phyloP scores from a whole-genome alignment of 352 stramenopile genomes.

The Globisporangium paddicum region DNA sequence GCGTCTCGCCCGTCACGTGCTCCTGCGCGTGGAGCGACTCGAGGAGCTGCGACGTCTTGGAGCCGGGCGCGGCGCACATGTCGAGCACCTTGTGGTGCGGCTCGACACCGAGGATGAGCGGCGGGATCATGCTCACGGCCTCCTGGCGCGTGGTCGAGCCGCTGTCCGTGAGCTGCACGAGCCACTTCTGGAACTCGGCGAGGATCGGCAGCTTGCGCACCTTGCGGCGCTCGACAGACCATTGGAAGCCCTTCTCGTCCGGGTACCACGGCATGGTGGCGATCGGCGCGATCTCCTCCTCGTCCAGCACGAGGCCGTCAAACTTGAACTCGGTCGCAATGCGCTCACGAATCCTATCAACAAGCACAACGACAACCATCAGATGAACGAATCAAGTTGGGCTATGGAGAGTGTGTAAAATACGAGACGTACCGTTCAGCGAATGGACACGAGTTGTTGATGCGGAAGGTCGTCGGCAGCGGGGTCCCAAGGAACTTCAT shows the following conservation, averaged over 20 bases:
- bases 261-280: constrained; percentile 88
- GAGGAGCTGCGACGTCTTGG: constrained; percentile 98
- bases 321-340: constrained; percentile 87
- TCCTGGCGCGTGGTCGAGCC: constrained; percentile 98
- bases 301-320: constrained; percentile 71
- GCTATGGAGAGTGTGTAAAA: no score
- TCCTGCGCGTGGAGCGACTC: constrained; percentile 89
- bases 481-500: constrained; percentile 85
- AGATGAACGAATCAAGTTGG: no score
- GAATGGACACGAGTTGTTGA: constrained; percentile 89
- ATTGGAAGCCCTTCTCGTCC: constrained; percentile 85
- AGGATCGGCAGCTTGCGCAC: constrained; percentile 92
- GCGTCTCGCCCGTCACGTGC: constrained; percentile 66
- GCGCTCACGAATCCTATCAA: constrained; percentile 72
- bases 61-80: constrained; percentile 98
- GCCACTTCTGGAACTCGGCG: constrained; percentile 94
- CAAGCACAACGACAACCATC: not conserved
- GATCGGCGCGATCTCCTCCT: constrained; percentile 80
- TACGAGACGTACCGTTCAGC: constrained; percentile 49
- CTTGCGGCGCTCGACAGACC: constrained; percentile 83
- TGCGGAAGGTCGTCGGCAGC: constrained; percentile 92
- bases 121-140: constrained; percentile 98
- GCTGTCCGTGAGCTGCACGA: constrained; percentile 92
- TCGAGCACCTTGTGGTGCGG: constrained; percentile 93
- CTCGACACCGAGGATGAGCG: constrained; percentile 94